Conservation (phyloP, 768 basidiomycete genomes). For the Russula lepida region DNA sequence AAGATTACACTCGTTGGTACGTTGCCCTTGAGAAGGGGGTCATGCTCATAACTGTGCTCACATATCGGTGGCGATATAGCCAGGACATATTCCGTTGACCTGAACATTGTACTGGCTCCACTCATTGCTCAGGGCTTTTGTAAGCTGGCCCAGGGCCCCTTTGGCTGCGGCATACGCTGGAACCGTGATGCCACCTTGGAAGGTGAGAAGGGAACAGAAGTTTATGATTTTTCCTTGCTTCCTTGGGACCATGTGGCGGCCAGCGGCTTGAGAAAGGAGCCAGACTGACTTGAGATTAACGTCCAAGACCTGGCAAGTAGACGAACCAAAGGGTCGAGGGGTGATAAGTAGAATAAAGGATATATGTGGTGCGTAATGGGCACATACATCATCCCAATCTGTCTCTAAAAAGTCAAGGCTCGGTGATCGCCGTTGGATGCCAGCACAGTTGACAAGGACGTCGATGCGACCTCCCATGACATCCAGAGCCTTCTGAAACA, state of each 20-base stretch:
- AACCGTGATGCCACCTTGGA: conserved; percentile 56
- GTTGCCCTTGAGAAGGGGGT: conserved; percentile 1
- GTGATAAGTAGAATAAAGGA: conserved; percentile 7
- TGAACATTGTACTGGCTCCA: conserved; percentile 86
- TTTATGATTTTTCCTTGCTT: conserved; percentile 67
- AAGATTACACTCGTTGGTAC: conserved; percentile 3
- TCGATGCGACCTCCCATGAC: conserved; percentile 47
- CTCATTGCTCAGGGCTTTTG: conserved; percentile 88
- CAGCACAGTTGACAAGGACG: conserved; percentile 63
- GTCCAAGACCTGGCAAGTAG: conserved; percentile 55
- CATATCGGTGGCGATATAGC: conserved; percentile 88
- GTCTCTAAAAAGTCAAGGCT: conserved; percentile 55
- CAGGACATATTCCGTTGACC: conserved; percentile 83
- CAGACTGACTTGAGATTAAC: conserved; percentile 86
- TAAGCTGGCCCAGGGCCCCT: conserved; percentile 76
- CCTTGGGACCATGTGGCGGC: conserved; percentile 77
- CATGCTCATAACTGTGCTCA: conserved; percentile 28
- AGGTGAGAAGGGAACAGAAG: conserved; percentile 32
- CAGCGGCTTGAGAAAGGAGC: conserved; percentile 80
- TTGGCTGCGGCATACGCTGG: conserved; percentile 92
- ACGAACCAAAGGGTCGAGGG: conserved; percentile 8
- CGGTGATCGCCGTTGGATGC: conserved; percentile 50
- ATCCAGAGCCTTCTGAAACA: conserved; percentile 43
- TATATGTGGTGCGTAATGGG: conserved; percentile 9
- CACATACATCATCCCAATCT: conserved; percentile 65